Base-by-base conservation (phyloP, 768 basidiomycete species). In the Trichaptum fuscoviolaceum region DNA sequence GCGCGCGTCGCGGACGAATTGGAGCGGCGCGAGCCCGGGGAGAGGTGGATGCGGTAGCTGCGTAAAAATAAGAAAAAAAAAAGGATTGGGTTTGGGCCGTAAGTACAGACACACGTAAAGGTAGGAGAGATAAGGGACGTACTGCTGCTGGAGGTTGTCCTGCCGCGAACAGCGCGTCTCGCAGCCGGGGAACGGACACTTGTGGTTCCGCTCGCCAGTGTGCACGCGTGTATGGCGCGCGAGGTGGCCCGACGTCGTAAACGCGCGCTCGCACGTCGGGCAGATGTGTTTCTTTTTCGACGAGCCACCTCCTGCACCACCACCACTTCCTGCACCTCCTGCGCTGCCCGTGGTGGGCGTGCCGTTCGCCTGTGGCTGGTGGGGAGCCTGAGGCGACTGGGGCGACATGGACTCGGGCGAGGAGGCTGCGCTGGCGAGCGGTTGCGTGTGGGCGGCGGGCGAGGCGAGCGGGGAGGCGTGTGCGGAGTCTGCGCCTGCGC, bases 161-260 rank as follows among this genome's bases (percentile, higher is more conserved):
- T 95, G 93, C 35, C 94, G 81, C 12, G 92, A 93, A 70, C 95
- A 96, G 20, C 91, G 84, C 1, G 93, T 95, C 71, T 95, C 92
- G 75, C 94, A 96, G 25, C 93, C 94, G n/a, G 95, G 94, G 79
- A 93, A 96, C 35, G 95, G 94, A 73, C 94, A 96, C 67, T 88
- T 91, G 80, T 95, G 92, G 77, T 95, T 95, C 68, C 92, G 84
- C 72, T 95, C 94, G 57, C 94, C 94, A 18, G 94, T 96, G 78
- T 96, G 94, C 15, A 95, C 90, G 65, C 93, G 82, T n/a, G 90
- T 83, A 73, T 96, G 94, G 61, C 94, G 85, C 0, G 93, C 91
- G 23, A 96, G 84, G 75, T 96, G 94, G 20, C 94, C 95, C 67
- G 89, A 90, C 26, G 94, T 96, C 64, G 92, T 93, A 77, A 96